Base-by-base conservation (phyloP, 805 yeast genomes). In the Candida wancherniae region DNA sequence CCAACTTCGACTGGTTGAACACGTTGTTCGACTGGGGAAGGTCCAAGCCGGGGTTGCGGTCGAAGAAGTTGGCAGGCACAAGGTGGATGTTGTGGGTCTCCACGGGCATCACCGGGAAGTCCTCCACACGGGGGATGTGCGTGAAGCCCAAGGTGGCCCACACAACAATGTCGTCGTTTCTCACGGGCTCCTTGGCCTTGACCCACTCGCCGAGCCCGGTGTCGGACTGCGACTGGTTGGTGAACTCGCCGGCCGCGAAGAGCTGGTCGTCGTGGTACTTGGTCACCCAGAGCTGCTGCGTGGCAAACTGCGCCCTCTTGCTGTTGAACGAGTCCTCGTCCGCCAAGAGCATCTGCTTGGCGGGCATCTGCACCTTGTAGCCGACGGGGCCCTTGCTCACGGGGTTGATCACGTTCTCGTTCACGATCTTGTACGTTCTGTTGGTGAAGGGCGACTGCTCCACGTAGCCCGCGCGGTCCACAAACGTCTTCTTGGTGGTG, bases 41-140 rank as follows among this genome's bases (percentile, higher is more conserved):
- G 51, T 81, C 87, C 51, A 84, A 63, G 25, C 84, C 84, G 21
- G 94, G 94, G 59, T 83, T 83, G 50, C 64, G 75, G 47, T 76
- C 77, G 53, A 82, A 83, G 74, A 83, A 83, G 34, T 84, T 82
- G 47, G 73, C 66, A 32, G 94, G 94, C 26, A 71, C 68, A 35
- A 83, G 68, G 36, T 73, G 68, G 45, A 82, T 77, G 45, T 53
- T 60, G 63, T 80, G 77, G 42, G 77, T 77, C 61, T 83, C 94
- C 35, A 80, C 84, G 19, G 92, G 88, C 94, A 83, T 83, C 31
- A 83, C 88, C 28, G 94, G 94, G 80, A 84, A 83, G 57, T 83
- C 90, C 62, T 83, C 94, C 21, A 80, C 77, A 50, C 84, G 72
- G 48, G 92, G 92, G 48, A 82, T 73, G 53, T 83, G 94, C 3